Conservation (phyloP, 1,139 yeast species). For the Geotrichum fermentans region DNA sequence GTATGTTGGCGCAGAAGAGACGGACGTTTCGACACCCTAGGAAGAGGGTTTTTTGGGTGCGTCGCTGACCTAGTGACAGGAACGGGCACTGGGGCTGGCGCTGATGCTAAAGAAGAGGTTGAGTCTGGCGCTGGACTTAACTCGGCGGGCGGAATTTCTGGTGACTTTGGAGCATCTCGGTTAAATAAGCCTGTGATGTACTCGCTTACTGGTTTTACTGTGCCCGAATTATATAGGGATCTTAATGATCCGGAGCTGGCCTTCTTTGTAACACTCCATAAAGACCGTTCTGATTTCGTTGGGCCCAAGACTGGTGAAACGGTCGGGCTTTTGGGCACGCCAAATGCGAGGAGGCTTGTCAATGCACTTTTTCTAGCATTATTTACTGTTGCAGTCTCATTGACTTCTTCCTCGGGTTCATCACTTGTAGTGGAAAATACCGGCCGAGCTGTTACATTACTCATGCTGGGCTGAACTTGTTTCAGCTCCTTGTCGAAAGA, state of each 20-base stretch:
- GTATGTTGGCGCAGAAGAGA: neutral
- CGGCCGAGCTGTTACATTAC: neutral
- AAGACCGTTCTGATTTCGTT: neutral
- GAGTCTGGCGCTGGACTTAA: neutral
- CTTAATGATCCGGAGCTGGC: conserved; percentile 1
- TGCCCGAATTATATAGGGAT: neutral
- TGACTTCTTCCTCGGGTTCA: neutral
- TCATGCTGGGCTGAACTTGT: neutral
- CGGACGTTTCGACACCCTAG: neutral
- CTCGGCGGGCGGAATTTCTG: neutral
- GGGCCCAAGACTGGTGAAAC: conserved; percentile 3
- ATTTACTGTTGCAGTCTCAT: neutral
- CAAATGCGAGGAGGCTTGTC: conserved; percentile 1
- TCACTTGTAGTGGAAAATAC: neutral
- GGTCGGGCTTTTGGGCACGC: neutral
- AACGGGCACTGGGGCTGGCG: neutral
- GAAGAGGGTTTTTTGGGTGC: neutral
- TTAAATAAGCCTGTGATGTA: neutral
- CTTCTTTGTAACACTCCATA: neutral
- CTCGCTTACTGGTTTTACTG: neutral
- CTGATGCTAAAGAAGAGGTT: neutral
- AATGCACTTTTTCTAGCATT: neutral
- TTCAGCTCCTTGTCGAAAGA: neutral
- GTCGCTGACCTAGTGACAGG: neutral
- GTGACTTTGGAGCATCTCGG: neutral